Conservation (phyloP, 768 basidiomycete genomes). For the button mushroom (Agaricus bisporus) region DNA sequence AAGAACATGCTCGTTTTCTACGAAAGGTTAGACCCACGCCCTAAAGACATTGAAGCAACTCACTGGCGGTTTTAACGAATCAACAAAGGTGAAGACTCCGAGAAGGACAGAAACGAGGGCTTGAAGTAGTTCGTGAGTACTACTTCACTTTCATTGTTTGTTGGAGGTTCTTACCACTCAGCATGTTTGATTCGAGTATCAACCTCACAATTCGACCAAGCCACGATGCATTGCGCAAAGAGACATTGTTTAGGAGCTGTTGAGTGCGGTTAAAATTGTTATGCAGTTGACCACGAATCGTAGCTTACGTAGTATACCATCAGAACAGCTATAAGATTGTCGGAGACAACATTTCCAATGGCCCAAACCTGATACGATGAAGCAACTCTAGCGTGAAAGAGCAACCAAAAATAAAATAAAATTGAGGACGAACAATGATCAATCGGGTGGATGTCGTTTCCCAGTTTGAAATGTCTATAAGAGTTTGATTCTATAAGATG, state of each 20-base stretch:
- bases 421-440: neutral
- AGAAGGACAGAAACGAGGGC: neutral
- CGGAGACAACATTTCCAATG: neutral
- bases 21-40: no score
- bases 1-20: conserved; percentile 5
- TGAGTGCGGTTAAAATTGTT: neutral
- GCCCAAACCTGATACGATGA: neutral
- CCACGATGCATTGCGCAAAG: neutral
- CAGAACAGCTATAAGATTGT: conserved; percentile 1
- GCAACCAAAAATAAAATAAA: no score
- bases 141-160: neutral
- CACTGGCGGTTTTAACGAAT: conserved; percentile 2
- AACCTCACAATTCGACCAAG: conserved; percentile 1
- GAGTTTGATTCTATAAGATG: neutral
- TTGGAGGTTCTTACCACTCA: neutral
- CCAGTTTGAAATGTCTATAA: neutral
- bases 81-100: neutral
- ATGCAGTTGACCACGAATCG: neutral
- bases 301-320: neutral
- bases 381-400: neutral
- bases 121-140: neutral
- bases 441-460: neutral
- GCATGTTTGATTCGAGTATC: conserved; percentile 7
- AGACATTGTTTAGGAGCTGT: neutral
- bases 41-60: neutral